phyloP scores from a whole-genome alignment of 129 eudicot genomes.

The Solidago caesia region DNA sequence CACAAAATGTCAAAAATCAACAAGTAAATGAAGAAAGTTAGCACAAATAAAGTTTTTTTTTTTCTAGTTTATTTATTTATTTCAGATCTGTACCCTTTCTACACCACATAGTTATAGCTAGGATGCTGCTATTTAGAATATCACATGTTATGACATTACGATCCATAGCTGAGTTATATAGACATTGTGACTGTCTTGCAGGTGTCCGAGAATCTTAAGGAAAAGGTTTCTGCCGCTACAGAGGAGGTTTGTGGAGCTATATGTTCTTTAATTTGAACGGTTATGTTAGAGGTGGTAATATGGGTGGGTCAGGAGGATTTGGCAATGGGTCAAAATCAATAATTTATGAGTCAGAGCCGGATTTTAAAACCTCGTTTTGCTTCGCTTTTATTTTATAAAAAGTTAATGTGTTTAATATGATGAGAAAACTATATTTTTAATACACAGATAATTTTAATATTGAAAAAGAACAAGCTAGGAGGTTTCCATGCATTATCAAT shows the following conservation, averaged over 20 bases:
- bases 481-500: not conserved
- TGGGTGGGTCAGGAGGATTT: not conserved
- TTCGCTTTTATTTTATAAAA: not conserved
- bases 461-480: not conserved
- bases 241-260: slow-evolving; percentile 60
- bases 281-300: not conserved
- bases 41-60: not conserved
- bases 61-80: not conserved
- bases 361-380: not conserved
- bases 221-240: slow-evolving; percentile 74
- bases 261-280: not conserved
- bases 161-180: not conserved
- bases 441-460: not conserved
- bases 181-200: slow-evolving; percentile 27
- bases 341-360: not conserved
- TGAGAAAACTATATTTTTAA: not conserved
- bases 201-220: slow-evolving; percentile 74
- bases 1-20: too few species aligned
- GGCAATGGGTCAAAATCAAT: not conserved
- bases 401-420: not conserved
- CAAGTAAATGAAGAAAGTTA: not conserved
- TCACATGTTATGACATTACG: not conserved
- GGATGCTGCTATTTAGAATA: not conserved
- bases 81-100: not conserved
- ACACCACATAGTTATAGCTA: not conserved